Percentiles rank a stretch among this genome's conserved stretches.
Evolutionary conservation across 495 filamentous ascomycete species (phyloP).

Genomic region (Xylaria bambusicola): DNA sequence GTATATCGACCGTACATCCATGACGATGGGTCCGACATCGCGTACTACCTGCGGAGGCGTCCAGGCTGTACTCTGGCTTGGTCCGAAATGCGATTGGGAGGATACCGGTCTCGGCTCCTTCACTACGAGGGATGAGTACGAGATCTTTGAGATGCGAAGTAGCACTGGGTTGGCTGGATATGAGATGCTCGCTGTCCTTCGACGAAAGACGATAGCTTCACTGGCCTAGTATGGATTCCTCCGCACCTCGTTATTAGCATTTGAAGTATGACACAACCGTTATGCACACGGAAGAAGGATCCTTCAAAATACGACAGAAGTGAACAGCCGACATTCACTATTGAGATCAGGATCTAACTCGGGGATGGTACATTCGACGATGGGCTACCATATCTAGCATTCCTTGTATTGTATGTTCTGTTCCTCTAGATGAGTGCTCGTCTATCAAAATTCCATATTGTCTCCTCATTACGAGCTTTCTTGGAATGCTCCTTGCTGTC

Average conservation of each 20-base stretch:
- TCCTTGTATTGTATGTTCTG: neutral
- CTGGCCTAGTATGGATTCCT: too few relatives aligned
- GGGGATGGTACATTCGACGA: too few relatives aligned
- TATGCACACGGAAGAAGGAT: too few relatives aligned
- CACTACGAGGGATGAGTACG: neutral
- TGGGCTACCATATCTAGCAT: slow-evolving; percentile 5
- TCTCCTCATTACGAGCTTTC: neutral
- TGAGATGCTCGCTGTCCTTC: slow-evolving; percentile 15
- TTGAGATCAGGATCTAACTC: too few relatives aligned
- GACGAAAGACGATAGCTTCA: neutral
- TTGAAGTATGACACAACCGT: too few relatives aligned
- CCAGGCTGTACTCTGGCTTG: slow-evolving; percentile 8
- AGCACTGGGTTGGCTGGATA: slow-evolving; percentile 8
- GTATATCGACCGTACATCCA: slow-evolving; percentile 3
- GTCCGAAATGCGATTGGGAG: slow-evolving; percentile 15
- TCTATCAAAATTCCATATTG: neutral
- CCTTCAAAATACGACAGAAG: too few relatives aligned
- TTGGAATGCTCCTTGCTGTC: neutral
- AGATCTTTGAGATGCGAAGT: slow-evolving; percentile 11
- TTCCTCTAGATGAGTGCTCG: neutral
- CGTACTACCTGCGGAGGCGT: neutral
- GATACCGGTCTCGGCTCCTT: slow-evolving; percentile 2
- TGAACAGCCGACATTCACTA: too few relatives aligned
- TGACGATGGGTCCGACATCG: too few relatives aligned
- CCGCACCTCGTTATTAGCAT: too few relatives aligned